Conservation (phyloP, 306 rosid species). For the Canavalia ensiformis region DNA sequence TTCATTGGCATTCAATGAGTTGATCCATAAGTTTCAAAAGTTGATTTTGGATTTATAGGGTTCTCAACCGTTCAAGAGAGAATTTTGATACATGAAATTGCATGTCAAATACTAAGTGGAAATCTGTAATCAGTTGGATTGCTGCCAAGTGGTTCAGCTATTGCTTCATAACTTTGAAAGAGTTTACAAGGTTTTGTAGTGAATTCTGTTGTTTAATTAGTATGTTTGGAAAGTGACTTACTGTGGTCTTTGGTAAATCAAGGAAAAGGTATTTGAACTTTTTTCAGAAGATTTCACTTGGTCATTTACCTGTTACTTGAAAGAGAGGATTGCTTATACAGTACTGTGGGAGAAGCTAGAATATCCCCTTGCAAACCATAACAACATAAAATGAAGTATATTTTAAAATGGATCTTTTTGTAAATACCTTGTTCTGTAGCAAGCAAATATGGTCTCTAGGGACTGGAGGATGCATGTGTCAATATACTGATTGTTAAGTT, state of each 20-base stretch:
- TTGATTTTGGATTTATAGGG: background rate
- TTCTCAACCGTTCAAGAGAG: background rate
- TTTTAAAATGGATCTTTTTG: background rate
- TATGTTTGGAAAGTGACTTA: background rate
- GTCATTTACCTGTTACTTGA: background rate
- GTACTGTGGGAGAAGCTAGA: too few relatives aligned
- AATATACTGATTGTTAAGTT: background rate
- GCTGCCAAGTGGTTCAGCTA: conserved; percentile 9
- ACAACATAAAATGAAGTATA: background rate
- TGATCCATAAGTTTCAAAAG: background rate
- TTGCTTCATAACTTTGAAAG: conserved; percentile 17
- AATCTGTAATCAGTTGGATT: conserved; percentile 8
- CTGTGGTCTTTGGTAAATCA: background rate
- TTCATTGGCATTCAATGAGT: background rate
- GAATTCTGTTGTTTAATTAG: background rate
- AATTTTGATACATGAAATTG: background rate
- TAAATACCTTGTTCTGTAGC: background rate
- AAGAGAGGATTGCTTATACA: too few relatives aligned
- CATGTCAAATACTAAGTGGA: conserved; percentile 3
- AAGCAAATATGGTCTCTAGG: conserved; percentile 1
- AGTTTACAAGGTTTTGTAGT: background rate
- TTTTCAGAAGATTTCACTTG: background rate
- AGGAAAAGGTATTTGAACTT: background rate
- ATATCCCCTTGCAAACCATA: background rate
- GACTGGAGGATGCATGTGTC: background rate